A percentile compares a stretch with the other conserved stretches of the same genome.
These are phyloP conservation scores for Luffa aegyptiaca DNA, from an alignment of 306 rosid genomes.

Conservation along the genomic window DNA sequence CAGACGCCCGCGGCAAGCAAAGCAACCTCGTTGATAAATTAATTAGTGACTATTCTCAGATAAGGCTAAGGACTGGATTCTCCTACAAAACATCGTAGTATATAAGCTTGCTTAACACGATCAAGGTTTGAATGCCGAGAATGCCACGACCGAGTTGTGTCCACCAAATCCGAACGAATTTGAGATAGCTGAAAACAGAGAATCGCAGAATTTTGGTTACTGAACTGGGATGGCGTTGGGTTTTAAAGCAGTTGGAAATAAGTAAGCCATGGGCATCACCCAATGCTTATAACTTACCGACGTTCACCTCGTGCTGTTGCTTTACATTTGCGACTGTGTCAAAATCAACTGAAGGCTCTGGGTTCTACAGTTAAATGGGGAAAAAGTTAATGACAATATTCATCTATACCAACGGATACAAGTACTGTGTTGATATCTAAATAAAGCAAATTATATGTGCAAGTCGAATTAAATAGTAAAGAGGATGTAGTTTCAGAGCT, in stretches of 20 bases:
- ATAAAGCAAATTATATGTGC: not conserved
- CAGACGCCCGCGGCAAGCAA: not conserved
- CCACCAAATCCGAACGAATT: conserved; percentile 98
- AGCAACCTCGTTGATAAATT: not conserved
- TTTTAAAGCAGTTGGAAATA: not conserved
- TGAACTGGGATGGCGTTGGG: not conserved
- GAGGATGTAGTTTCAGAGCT: not conserved
- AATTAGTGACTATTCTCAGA: not conserved
- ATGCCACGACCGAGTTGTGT: conserved; percentile 92
- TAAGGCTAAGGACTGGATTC: not conserved
- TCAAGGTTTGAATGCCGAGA: conserved; percentile 89
- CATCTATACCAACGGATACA: not conserved
- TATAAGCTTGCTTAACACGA: conserved; percentile 12
- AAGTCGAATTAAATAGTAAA: not conserved
- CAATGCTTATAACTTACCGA: conserved; percentile 51
- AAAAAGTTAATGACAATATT: not conserved
- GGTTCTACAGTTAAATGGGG: conserved; percentile 41
- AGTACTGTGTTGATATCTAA: not conserved
- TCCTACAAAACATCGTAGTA: conserved; percentile 17
- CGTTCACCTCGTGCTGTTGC: conserved; percentile 81
- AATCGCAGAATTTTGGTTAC: not conserved
- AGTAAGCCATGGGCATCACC: not conserved
- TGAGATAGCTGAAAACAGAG: conserved; percentile 57
- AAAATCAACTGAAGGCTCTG: conserved; percentile 88
- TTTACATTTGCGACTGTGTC: conserved; percentile 79